phyloP scores from a whole-genome alignment of 495 filamentous ascomycete species.

The Opeltia flavorubescens region DNA sequence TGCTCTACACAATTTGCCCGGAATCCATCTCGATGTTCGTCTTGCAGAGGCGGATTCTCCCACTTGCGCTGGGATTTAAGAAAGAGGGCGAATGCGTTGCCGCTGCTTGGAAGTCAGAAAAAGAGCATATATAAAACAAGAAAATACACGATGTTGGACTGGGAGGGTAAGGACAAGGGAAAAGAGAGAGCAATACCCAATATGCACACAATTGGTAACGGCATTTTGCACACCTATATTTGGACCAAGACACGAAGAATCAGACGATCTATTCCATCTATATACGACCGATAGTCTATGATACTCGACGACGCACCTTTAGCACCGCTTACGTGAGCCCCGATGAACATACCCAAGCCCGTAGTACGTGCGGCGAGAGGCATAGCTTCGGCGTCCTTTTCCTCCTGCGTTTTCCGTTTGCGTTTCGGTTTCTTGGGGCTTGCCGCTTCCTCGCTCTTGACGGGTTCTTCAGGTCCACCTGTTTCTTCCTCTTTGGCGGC shows the following conservation, averaged over 20 bases:
- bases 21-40: constrained; percentile 55
- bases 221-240: constrained; percentile 62
- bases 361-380: constrained; percentile 55
- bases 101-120: constrained; percentile 28
- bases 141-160: neutral
- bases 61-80: constrained; percentile 93
- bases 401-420: constrained; percentile 27
- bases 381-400: constrained; percentile 35
- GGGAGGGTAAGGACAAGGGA: neutral
- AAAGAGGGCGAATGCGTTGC: constrained; percentile 87
- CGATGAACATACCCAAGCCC: constrained; percentile 68
- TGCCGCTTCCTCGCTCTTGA: constrained; percentile 16
- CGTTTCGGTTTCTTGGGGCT: constrained; percentile 8
- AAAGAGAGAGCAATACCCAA: constrained; percentile 34
- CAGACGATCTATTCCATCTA: neutral
- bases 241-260: neutral
- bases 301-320: constrained; percentile 43
- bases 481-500: constrained; percentile 5
- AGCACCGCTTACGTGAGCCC: constrained; percentile 81
- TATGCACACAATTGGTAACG: constrained; percentile 61
- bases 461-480: constrained; percentile 14
- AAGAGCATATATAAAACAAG: constrained; percentile 9
- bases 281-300: constrained; percentile 1
- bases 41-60: constrained; percentile 64
- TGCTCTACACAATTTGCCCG: constrained; percentile 49